These are phyloP conservation scores for Chondrus crispus DNA, from an alignment of 23 red algal genomes.

Conservation along the genomic window DNA sequence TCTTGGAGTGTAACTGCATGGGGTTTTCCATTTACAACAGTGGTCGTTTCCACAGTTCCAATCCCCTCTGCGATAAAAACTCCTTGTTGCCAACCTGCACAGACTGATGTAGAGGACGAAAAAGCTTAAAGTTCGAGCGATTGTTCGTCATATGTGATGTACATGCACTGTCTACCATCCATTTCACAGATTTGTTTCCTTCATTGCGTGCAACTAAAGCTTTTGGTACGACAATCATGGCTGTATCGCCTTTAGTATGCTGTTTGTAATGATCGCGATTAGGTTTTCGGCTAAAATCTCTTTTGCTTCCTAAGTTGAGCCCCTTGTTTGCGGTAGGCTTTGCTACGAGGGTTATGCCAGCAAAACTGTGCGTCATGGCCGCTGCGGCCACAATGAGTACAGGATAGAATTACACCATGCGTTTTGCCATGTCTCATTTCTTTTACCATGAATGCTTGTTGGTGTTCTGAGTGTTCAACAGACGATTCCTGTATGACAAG, in stretches of 20 bases:
- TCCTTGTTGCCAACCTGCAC: constrained; percentile 12
- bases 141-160: not conserved
- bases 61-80: not conserved
- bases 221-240: not conserved
- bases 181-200: not conserved
- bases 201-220: not conserved
- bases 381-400: not conserved
- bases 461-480: not conserved
- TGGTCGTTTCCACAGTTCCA: not conserved
- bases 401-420: no score
- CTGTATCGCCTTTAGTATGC: not conserved
- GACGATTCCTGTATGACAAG: not conserved
- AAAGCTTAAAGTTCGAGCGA: not conserved
- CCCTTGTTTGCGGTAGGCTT: not conserved
- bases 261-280: not conserved
- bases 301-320: not conserved
- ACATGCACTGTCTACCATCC: not conserved
- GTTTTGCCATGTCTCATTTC: not conserved
- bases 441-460: not conserved
- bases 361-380: not conserved
- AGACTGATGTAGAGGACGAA: not conserved
- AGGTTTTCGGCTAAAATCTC: not conserved
- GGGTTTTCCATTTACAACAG: not conserved
- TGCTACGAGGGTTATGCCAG: not conserved
- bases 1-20: not conserved